Base-by-base conservation (phyloP, 768 basidiomycete genomes). In the Kwoniella botswanensis region DNA sequence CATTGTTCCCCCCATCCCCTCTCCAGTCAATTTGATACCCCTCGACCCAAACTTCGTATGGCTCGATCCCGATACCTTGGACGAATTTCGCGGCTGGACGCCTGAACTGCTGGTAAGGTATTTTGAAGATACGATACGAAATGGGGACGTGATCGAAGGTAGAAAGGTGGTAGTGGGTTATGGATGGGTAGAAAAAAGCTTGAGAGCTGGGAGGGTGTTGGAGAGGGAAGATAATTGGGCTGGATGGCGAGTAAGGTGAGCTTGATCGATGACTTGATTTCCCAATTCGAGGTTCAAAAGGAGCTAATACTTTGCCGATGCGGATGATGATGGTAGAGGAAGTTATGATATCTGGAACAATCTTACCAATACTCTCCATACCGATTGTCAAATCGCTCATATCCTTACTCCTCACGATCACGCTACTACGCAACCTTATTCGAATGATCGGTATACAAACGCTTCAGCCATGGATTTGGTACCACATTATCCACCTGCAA, bases 191-290 rank as follows among this genome's bases (percentile, higher is more conserved):
- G 21, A 52, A 26, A 26, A 13, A 0, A 62, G 67, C 29, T 56
- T 62, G 21, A 46, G 26, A 41, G 59, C 60, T 35, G 50, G 46
- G 13, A 61, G 41, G 24, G n/a, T 61, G 9, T 24, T 68, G 26
- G 60, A 50, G 7, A 17, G 24, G 17, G 35, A 13, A 13, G 50
- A 55, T 62, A 52, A 63, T 26, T 68, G 67, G 67, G 67, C 6
- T 41, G 67, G 67, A 54, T 63, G 22, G 5, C 62, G 59, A 24
- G 35, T 68, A 18, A 53, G 59, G 67, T 68, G 50, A 26, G 67
- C 42, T 11, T 2, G 46, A 21, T 12, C 35, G 35, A 0, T 35
- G 35, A 35, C 35, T 35, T 35, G 6, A 35, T 1, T 1, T 35
- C 6, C 0, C 0, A 35, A 35, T 35, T 1, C 35, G 7, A 35